Conservation (phyloP, 73 alveolate species). For the Paraurostyla sp. region DNA sequence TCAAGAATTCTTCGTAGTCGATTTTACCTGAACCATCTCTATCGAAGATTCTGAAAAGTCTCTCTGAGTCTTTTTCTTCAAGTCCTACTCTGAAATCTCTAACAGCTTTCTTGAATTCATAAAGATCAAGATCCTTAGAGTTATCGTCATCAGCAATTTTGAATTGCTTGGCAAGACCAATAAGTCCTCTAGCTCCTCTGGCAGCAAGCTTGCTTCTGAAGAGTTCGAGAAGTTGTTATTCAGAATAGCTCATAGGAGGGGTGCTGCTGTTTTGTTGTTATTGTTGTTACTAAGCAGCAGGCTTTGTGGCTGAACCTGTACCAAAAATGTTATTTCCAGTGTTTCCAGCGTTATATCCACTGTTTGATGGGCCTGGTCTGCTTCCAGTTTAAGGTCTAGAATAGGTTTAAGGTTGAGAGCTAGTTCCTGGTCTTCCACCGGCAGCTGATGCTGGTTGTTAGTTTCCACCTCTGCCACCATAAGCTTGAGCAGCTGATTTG, state of each 20-base stretch:
- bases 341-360: constrained; percentile 29
- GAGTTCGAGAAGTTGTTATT: constrained; percentile 58
- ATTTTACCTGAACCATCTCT: constrained; percentile 85
- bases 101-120: constrained; percentile 77
- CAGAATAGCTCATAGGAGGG: constrained; percentile 45
- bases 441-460: neutral
- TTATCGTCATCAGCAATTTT: constrained; percentile 81
- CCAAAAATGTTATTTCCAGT: constrained; percentile 35
- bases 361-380: constrained; percentile 16
- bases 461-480: neutral
- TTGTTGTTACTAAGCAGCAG: neutral
- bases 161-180: constrained; percentile 82
- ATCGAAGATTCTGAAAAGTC: constrained; percentile 82
- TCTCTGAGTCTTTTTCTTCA: constrained; percentile 57
- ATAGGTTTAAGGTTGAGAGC: constrained; percentile 46
- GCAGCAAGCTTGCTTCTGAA: constrained; percentile 73
- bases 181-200: constrained; percentile 87
- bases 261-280: neutral
- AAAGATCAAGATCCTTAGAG: constrained; percentile 63
- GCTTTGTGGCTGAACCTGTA: neutral
- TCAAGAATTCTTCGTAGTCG: constrained; percentile 87
- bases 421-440: constrained; percentile 51
- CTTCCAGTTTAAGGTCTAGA: constrained; percentile 49
- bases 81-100: constrained; percentile 81
- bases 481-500: neutral